Base-by-base conservation (phyloP, 176 grass and related monocot genomes). In the Phoenix roebelenii region DNA sequence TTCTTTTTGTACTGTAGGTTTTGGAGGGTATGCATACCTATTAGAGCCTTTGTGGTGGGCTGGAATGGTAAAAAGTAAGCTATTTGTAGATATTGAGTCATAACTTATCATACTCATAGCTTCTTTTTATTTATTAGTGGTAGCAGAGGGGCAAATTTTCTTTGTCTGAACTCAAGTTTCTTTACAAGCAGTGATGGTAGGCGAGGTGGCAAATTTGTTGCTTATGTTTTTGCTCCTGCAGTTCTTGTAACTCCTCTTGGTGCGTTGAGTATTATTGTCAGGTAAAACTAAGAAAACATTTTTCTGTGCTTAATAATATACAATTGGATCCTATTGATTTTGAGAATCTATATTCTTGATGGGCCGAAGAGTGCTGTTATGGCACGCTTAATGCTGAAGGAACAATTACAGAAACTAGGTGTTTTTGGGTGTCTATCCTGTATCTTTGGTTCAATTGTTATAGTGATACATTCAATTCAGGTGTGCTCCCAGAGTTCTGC, bases 41-140 rank as follows among this genome's bases (percentile, higher is more conserved):
- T 51, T 74, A n/a, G 84, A 98, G 53, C 93, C 87, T 17, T 64
- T 98, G 5, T 98, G 93, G 93, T 98, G 93, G 93, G 76, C 84
- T 64, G 93, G 93, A 19, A 81, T 98, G 93, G 85, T 77, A 59
- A 85, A 87, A 67, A 92, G 93, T 98, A 92, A 23, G 81, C 52
- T 50, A 4, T 14, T 14, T 76, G 17, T 57, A 25, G 16, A 16
- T 44, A 44, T 44, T 44, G 35, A 10, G 35, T 44, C 35, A 44
- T 44, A 44, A 44, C 0, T 44, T 14, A 14, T 14, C 1, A 44
- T 14, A 44, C 10, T 12, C 10, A 44, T 44, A 44, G 7, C 10
- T 14, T 35, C 7, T 39, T 44, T 44, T 12, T 44, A 44, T 12
- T 44, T 44, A 44, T 44, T 9, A 12, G 7, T 44, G 32, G 7